Evolutionary conservation across 805 yeast genomes (phyloP), one percentile per base, ranked within the genome.

Genomic region (Zygosaccharomyces pseudorouxii): DNA sequence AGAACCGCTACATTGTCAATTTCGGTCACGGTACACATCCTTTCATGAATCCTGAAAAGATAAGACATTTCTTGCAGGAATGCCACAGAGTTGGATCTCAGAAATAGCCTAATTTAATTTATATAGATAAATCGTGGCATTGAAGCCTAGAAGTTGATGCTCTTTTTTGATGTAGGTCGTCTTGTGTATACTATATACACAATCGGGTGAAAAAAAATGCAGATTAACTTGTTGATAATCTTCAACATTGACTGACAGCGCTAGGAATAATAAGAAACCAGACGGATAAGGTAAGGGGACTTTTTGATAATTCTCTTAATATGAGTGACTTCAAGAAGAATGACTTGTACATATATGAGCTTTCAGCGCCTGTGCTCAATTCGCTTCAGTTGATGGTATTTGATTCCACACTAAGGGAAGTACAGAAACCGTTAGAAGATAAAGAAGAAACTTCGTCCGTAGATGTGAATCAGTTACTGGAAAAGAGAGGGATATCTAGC

Each of bases 11-110:
- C 71, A 92, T 93, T 56, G 84, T 92, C 58, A 93, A 93, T 73
- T 86, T 93, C 63, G 99, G 99, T 41, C 99, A 93, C 60, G 99
- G 99, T 14, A 93, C 99, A 19, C 97, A 89, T 66, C 99, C 99
- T 19, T 89, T 87, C 71, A 89, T 93, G 96, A 85, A 88, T 55
- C 96, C 98, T 9, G 96, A 86, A 55, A 85, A 85, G 67, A 79
- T 93, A 53, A 82, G 80, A 51, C 87, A 81, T 70, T 93, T 93
- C 71, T 73, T 93, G 63, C 72, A 88, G 68, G 97, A 89, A 67
- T 85, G 93, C 58, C 96, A 89, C 66, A 78, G 90, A 60, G 67
- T 86, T 46, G 96, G 96, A 8, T 71, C 78, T 7, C 65, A 68
- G 52, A 72, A 62, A 45, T 45, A 46, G 18, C 25, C 14, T 10